phyloP scores from a whole-genome alignment of 2,329 filamentous ascomycete genomes.

The Aureobasidium lini region DNA sequence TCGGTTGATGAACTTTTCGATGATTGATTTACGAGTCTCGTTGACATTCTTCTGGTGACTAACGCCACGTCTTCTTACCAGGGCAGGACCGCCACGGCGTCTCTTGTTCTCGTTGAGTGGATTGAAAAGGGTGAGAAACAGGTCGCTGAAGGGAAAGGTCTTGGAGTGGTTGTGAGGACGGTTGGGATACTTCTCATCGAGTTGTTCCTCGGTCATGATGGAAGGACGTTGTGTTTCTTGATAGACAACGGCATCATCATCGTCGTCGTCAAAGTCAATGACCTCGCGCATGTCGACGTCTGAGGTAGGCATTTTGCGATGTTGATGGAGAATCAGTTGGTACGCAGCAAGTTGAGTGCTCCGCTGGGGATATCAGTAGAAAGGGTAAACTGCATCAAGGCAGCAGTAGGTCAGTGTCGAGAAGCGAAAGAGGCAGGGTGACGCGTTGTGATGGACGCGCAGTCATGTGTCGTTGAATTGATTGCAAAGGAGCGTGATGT shows the following conservation, averaged over 20 bases:
- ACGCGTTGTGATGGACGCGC: not conserved
- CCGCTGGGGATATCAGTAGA: not conserved
- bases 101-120: constrained; percentile 73
- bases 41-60: constrained; percentile 57
- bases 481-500: not conserved
- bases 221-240: constrained; percentile 28
- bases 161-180: constrained; percentile 72
- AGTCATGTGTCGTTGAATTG: not conserved
- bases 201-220: constrained; percentile 35
- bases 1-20: constrained; percentile 74
- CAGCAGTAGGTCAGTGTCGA: not conserved
- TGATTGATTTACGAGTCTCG: constrained; percentile 71
- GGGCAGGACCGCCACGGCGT: constrained; percentile 49
- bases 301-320: constrained; percentile 23
- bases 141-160: constrained; percentile 73
- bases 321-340: not conserved
- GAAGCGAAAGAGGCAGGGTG: not conserved
- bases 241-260: constrained; percentile 37
- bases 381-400: not conserved
- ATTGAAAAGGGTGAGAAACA: constrained; percentile 74
- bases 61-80: constrained; percentile 49
- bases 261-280: constrained; percentile 39
- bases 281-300: constrained; percentile 33
- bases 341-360: constrained; percentile 10
- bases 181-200: constrained; percentile 62